phyloP scores from a whole-genome alignment of 2,329 filamentous ascomycete genomes.

The Ophiostoma angusticollis region DNA sequence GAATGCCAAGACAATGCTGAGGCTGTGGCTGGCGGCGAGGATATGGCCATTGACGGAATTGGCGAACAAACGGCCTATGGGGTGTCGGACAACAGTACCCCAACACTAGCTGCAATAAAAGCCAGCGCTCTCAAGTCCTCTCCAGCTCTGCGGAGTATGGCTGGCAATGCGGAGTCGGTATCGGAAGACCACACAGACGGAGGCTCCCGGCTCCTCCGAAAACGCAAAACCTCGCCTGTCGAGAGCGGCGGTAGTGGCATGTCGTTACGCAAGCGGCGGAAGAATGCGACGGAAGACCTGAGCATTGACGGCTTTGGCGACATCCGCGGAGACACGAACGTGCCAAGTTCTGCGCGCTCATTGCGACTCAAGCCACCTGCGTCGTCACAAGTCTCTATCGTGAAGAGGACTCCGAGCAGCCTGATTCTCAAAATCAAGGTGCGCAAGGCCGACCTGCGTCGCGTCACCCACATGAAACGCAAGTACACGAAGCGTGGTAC shows the following conservation, averaged over 20 bases:
- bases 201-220: constrained; percentile 66
- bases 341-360: constrained; percentile 40
- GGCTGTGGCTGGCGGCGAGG: constrained; percentile 16
- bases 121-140: constrained; percentile 53
- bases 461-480: constrained; percentile 45
- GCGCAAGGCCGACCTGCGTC: constrained; percentile 43
- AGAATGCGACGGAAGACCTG: constrained; percentile 33
- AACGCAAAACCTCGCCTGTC: constrained; percentile 68
- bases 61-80: constrained; percentile 20
- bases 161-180: constrained; percentile 53
- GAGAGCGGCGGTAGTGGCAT: constrained; percentile 44
- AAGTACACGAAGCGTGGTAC: constrained; percentile 38
- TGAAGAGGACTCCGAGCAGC: constrained; percentile 28
- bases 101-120: constrained; percentile 26
- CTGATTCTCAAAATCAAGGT: constrained; percentile 47
- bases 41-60: constrained; percentile 10
- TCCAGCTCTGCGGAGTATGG: constrained; percentile 51
- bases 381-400: constrained; percentile 27
- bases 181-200: constrained; percentile 60
- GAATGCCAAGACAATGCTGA: constrained; percentile 29
- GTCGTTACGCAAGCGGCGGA: constrained; percentile 40
- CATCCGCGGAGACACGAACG: constrained; percentile 21
- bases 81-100: constrained; percentile 19
- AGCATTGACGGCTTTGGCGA: constrained; percentile 22
- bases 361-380: constrained; percentile 37